Conservation (phyloP, 371 early-diverging fungal genomes). For the Haplosporangium sp. region DNA sequence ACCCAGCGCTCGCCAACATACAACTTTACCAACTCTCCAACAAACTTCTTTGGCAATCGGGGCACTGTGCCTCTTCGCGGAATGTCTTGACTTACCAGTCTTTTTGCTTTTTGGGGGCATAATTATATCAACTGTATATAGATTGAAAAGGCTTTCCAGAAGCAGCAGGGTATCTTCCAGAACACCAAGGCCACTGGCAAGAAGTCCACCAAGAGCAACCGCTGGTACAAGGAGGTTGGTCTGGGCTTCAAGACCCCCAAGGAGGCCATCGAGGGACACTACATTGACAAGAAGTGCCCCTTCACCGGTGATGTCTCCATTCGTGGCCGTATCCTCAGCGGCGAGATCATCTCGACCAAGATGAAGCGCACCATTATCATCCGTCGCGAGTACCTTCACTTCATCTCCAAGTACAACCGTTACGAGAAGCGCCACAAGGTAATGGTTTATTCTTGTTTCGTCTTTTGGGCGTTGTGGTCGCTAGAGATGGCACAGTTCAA, state of each 20-base stretch:
- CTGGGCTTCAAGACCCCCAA: slow-evolving; percentile 99
- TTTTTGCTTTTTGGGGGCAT: background rate
- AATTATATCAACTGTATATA: slow-evolving; percentile 21
- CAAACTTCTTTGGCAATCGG: background rate
- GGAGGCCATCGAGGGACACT: slow-evolving; percentile 96
- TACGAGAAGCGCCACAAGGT: slow-evolving; percentile 99
- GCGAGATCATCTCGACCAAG: slow-evolving; percentile 97
- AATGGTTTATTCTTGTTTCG: background rate
- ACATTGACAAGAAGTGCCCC: slow-evolving; percentile 99
- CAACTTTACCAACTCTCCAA: too few species aligned
- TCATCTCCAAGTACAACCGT: slow-evolving; percentile 99
- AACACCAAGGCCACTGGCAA: slow-evolving; percentile 87
- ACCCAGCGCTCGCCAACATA: too few species aligned
- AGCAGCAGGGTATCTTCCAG: slow-evolving; percentile 96
- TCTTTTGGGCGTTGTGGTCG: too few species aligned
- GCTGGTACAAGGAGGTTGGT: slow-evolving; percentile 99
- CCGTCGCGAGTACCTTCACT: slow-evolving; percentile 99
- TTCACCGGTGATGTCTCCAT: slow-evolving; percentile 99
- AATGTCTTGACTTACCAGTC: background rate
- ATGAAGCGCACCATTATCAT: slow-evolving; percentile 99
- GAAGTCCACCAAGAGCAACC: slow-evolving; percentile 78
- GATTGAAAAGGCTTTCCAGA: slow-evolving; percentile 95
- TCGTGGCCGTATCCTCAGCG: slow-evolving; percentile 98
- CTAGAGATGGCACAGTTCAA: background rate
- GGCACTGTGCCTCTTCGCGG: background rate